These are phyloP conservation scores for Sporothrix humicola DNA, from an alignment of 2,329 filamentous ascomycete species.

Conservation along the genomic window DNA sequence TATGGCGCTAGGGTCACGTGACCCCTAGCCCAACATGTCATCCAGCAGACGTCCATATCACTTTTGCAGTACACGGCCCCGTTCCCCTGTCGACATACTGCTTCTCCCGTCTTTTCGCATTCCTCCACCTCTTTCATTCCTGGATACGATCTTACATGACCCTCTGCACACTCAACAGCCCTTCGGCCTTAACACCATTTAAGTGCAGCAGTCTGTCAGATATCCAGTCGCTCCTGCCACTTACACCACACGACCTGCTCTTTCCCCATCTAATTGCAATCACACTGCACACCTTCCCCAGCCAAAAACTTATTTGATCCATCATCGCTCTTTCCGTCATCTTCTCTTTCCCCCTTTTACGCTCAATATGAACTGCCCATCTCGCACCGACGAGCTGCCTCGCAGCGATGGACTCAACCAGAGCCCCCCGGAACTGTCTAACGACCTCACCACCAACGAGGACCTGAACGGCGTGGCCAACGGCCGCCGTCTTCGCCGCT, in stretches of 20 bases:
- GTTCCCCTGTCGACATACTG: not conserved
- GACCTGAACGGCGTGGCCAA: slow-evolving; percentile 62
- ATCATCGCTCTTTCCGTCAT: not conserved
- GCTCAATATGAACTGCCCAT: slow-evolving; percentile 40
- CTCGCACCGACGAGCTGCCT: slow-evolving; percentile 49
- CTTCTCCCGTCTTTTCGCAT: not conserved
- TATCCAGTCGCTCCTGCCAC: not conserved
- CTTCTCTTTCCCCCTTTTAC: not conserved
- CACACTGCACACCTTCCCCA: not conserved
- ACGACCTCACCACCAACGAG: slow-evolving; percentile 62
- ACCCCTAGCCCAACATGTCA: too few relatives aligned
- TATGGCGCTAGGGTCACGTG: too few relatives aligned
- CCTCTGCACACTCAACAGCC: not conserved
- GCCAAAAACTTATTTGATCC: too few relatives aligned
- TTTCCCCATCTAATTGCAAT: not conserved
- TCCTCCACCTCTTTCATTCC: not conserved
- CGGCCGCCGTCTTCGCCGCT: slow-evolving; percentile 42
- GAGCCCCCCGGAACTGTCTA: slow-evolving; percentile 58
- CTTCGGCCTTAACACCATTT: not conserved
- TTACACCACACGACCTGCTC: slow-evolving; percentile 2
- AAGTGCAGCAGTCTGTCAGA: not conserved
- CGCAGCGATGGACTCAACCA: slow-evolving; percentile 58
- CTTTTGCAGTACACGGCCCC: slow-evolving; percentile 15
- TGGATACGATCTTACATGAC: not conserved
- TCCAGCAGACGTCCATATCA: not conserved